Evolutionary conservation across 2,329 filamentous ascomycete species (phyloP).

Genomic region (Beauveria australis): DNA sequence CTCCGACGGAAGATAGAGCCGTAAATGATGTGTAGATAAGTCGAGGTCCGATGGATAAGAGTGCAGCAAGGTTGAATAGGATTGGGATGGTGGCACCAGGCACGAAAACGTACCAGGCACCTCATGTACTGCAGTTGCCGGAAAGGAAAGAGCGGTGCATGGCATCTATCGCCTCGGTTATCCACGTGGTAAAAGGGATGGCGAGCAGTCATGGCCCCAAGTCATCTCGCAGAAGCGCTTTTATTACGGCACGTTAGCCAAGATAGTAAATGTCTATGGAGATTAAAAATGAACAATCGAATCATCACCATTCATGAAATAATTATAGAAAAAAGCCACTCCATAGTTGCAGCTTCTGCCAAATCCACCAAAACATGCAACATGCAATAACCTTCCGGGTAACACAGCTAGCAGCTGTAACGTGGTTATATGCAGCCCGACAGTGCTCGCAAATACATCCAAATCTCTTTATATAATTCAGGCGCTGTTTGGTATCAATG

Average conservation of each 20-base stretch:
- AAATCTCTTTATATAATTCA: conserved; percentile 3
- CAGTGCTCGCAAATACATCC: not conserved
- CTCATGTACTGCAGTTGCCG: not conserved
- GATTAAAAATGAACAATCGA: not conserved
- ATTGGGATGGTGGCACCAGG: not conserved
- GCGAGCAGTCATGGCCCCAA: not conserved
- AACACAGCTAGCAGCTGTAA: not conserved
- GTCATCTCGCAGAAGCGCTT: no score
- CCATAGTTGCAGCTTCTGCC: conserved; percentile 4
- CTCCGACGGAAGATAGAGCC: not conserved
- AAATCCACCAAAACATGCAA: conserved; percentile 6
- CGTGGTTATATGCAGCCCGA: not conserved
- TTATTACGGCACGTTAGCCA: not conserved
- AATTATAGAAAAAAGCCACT: conserved; percentile 5
- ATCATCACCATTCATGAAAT: conserved; percentile 8
- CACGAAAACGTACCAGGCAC: not conserved
- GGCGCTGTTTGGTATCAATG: conserved; percentile 11
- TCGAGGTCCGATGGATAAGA: not conserved
- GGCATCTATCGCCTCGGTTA: not conserved
- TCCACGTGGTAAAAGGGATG: not conserved
- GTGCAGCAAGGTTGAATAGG: not conserved
- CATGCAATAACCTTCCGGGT: not conserved
- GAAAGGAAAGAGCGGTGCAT: not conserved
- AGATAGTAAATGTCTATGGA: conserved; percentile 8
- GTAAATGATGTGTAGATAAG: not conserved